These are phyloP conservation scores for Mycocentrospora acerina DNA, from an alignment of 2,329 filamentous ascomycete species.

Conservation along the genomic window DNA sequence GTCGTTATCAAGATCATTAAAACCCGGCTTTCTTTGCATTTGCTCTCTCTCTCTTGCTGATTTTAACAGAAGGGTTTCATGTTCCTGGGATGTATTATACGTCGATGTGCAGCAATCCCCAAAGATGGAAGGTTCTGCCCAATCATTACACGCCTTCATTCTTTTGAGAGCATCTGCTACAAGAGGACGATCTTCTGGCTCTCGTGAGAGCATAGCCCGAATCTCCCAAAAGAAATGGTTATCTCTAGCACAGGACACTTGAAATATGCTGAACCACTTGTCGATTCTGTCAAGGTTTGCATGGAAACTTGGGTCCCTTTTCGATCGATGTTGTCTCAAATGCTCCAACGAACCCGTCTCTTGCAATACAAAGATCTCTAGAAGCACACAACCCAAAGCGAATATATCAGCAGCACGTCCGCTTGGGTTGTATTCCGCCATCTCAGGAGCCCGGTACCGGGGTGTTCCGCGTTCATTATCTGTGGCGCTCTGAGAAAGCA, in stretches of 20 bases:
- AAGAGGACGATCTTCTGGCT: conserved; percentile 5
- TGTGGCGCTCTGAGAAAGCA: conserved; percentile 20
- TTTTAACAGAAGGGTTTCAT: too few species aligned
- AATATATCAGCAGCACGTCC: conserved; percentile 62
- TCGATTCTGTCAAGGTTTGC: conserved; percentile 67
- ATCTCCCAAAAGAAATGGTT: conserved; percentile 3
- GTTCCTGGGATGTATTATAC: background rate
- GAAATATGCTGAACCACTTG: conserved; percentile 63
- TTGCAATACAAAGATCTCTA: conserved; percentile 66
- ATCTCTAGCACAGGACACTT: conserved; percentile 48
- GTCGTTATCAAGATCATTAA: too few species aligned
- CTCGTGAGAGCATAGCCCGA: conserved; percentile 4
- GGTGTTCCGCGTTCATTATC: conserved; percentile 24
- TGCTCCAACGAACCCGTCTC: conserved; percentile 58
- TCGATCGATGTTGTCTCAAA: conserved; percentile 52
- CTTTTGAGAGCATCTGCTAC: background rate
- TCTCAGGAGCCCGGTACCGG: conserved; percentile 23
- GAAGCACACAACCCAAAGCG: conserved; percentile 69
- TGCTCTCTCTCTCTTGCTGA: too few species aligned
- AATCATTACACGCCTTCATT: background rate
- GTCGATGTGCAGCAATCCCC: conserved; percentile 4
- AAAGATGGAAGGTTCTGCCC: conserved; percentile 4
- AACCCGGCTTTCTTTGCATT: too few species aligned
- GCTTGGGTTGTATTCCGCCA: conserved; percentile 48
- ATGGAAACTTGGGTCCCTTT: conserved; percentile 67